phyloP scores from a whole-genome alignment of 495 filamentous ascomycete species.

The Achaetomiella virescens region DNA sequence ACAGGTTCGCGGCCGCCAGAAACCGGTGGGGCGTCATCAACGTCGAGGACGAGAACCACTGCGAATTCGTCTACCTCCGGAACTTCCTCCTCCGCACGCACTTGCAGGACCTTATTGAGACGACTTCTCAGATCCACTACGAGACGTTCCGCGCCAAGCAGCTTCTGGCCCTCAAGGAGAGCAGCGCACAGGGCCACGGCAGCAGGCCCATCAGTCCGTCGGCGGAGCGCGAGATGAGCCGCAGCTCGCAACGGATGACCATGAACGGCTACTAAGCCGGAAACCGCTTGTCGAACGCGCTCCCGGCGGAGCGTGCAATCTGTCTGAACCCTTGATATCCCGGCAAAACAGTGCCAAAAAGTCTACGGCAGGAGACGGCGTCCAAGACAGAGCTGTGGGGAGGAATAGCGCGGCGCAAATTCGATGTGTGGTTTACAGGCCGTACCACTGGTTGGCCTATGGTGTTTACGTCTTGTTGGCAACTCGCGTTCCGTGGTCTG shows the following conservation, averaged over 20 bases:
- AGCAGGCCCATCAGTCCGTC: slow-evolving; percentile 92
- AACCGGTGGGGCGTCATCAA: slow-evolving; percentile 99
- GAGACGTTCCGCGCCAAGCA: slow-evolving; percentile 99
- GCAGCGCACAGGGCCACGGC: slow-evolving; percentile 78
- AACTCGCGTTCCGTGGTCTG: slow-evolving; percentile 25
- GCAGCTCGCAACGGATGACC: slow-evolving; percentile 89
- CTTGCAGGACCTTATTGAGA: slow-evolving; percentile 96
- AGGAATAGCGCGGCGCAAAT: slow-evolving; percentile 19
- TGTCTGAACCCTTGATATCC: slow-evolving; percentile 18
- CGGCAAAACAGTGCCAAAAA: slow-evolving; percentile 11
- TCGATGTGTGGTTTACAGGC: slow-evolving; percentile 22
- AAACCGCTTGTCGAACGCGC: not conserved
- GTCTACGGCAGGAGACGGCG: slow-evolving; percentile 6
- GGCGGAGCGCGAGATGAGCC: slow-evolving; percentile 91
- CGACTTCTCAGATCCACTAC: slow-evolving; percentile 99
- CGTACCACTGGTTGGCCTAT: slow-evolving; percentile 26
- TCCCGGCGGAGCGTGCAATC: not conserved
- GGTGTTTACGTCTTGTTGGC: slow-evolving; percentile 29
- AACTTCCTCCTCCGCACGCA: slow-evolving; percentile 98
- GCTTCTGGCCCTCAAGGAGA: slow-evolving; percentile 94
- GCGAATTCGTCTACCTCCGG: slow-evolving; percentile 96
- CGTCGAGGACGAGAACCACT: slow-evolving; percentile 98
- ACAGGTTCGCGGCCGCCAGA: slow-evolving; percentile 95
- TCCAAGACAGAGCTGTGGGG: slow-evolving; percentile 13
- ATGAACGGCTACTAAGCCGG: slow-evolving; percentile 86